Conservation (phyloP, 129 eudicot genomes). For the Flaveria brownii region DNA sequence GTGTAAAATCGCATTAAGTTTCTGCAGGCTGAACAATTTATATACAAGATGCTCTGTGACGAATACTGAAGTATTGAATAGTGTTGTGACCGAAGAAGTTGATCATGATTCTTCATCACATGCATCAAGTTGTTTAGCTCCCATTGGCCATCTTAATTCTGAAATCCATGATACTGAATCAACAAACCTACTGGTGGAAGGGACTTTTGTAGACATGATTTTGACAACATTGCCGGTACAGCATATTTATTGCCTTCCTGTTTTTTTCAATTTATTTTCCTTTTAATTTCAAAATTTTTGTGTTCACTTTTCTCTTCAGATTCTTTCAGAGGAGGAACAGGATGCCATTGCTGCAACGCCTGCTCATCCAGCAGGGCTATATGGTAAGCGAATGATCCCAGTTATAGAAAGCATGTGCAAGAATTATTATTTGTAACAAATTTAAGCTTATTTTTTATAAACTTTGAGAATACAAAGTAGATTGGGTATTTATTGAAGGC, state of each 20-base stretch:
- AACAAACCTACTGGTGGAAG: constrained; percentile 54
- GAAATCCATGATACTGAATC: constrained; percentile 66
- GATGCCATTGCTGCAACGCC: constrained; percentile 83
- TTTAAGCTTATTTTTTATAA: not conserved
- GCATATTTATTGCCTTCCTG: not conserved
- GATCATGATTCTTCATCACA: constrained; percentile 39
- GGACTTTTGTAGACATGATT: constrained; percentile 71
- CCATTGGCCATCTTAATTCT: constrained; percentile 18
- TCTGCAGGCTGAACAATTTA: constrained; percentile 57
- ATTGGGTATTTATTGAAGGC: not conserved
- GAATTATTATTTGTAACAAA: not conserved
- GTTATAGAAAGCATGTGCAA: not conserved
- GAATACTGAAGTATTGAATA: constrained; percentile 52
- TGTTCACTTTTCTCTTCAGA: constrained; percentile 48
- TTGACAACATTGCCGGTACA: constrained; percentile 92
- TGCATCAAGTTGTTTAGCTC: constrained; percentile 12
- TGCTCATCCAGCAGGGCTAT: constrained; percentile 97
- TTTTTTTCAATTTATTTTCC: not conserved
- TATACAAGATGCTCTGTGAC: constrained; percentile 61
- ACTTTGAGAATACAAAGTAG: not conserved
- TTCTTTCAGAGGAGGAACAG: constrained; percentile 87
- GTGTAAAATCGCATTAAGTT: not conserved
- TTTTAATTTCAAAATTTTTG: constrained; percentile 10
- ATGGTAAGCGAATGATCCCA: constrained; percentile 41
- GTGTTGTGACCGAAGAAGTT: constrained; percentile 54